Conservation (phyloP, 345 rosid genomes). For the Gossypium bickii region DNA sequence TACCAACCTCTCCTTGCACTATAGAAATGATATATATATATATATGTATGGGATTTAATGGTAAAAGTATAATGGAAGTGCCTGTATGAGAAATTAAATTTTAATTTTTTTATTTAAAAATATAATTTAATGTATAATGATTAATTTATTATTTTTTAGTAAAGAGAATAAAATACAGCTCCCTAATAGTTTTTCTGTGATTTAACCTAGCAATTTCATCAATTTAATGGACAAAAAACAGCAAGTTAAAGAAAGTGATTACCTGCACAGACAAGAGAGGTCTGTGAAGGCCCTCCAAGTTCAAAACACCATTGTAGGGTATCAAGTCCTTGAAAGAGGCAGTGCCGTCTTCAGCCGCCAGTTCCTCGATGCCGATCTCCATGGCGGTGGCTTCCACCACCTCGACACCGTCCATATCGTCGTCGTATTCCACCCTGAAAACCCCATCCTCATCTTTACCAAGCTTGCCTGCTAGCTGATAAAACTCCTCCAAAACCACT, state of each 20-base stretch:
- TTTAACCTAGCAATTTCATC: neutral
- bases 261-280: constrained; percentile 83
- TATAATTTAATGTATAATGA: too few species aligned
- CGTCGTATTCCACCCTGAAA: constrained; percentile 69
- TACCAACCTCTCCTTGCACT: too few species aligned
- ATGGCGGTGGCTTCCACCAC: constrained; percentile 52
- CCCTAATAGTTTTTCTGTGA: neutral
- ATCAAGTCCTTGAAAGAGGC: constrained; percentile 53
- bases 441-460: constrained; percentile 80
- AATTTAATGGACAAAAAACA: neutral
- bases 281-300: constrained; percentile 68
- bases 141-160: too few species aligned
- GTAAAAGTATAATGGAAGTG: too few species aligned
- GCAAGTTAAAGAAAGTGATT: neutral
- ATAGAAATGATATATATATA: too few species aligned
- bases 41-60: too few species aligned
- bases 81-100: too few species aligned
- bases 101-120: too few species aligned
- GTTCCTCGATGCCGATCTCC: constrained; percentile 54
- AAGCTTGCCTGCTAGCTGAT: constrained; percentile 77
- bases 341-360: constrained; percentile 59
- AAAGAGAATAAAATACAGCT: too few species aligned
- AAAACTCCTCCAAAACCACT: constrained; percentile 63
- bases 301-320: constrained; percentile 61
- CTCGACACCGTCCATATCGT: constrained; percentile 71